Conservation (phyloP, 2,329 filamentous ascomycete species). For the Penicillium olsonii region DNA sequence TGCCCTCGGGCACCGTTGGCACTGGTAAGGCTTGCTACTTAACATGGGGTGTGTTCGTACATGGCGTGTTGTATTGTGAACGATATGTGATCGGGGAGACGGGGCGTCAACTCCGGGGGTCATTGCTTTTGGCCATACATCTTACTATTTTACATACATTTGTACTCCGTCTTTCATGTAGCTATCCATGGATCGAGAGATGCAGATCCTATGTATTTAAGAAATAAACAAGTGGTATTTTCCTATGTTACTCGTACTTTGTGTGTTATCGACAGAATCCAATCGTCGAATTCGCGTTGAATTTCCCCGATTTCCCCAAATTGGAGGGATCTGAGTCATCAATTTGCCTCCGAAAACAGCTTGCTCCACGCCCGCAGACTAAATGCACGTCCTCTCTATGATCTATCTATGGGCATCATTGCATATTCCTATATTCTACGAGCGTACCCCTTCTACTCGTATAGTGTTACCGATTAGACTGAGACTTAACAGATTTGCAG, state of each 20-base stretch:
- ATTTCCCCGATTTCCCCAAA: not conserved
- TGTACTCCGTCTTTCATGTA: no score
- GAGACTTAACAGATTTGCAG: no score
- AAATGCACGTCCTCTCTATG: not conserved
- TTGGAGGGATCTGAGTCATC: not conserved
- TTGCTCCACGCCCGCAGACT: not conserved
- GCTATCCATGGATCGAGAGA: no score
- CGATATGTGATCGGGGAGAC: not conserved
- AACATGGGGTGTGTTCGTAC: conserved; percentile 3
- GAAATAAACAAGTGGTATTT: no score
- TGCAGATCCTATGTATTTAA: no score
- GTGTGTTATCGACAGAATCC: not conserved
- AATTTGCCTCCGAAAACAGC: not conserved
- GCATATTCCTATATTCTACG: not conserved
- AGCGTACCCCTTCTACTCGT: no score
- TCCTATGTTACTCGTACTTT: not conserved
- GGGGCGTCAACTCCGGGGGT: not conserved
- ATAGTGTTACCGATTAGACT: no score
- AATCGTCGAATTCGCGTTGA: not conserved
- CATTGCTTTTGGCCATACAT: not conserved
- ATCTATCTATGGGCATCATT: not conserved
- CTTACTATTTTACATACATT: no score
- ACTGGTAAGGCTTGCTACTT: conserved; percentile 29
- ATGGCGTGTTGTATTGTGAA: not conserved
- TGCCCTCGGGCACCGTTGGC: conserved; percentile 31